Conservation (phyloP, 2,329 filamentous ascomycete species). For the Stylonectria norvegica region DNA sequence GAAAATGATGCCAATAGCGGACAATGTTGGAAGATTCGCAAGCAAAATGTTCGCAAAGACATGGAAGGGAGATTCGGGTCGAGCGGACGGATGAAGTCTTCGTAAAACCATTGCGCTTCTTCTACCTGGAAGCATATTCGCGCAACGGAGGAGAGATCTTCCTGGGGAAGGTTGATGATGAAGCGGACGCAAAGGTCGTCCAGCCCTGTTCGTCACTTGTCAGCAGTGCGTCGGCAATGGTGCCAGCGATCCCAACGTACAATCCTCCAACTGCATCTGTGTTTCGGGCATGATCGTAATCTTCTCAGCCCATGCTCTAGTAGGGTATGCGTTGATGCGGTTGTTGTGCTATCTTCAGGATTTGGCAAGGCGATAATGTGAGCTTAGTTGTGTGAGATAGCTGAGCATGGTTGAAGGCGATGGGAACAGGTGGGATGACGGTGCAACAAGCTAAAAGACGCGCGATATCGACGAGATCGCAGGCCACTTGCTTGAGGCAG, state of each 20-base stretch:
- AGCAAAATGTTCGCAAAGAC: constrained; percentile 78
- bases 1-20: constrained; percentile 82
- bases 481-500: constrained; percentile 11
- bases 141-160: constrained; percentile 84
- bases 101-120: constrained; percentile 99
- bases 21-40: constrained; percentile 91
- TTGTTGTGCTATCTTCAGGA: constrained; percentile 26
- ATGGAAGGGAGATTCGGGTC: constrained; percentile 83
- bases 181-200: constrained; percentile 98
- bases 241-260: constrained; percentile 45
- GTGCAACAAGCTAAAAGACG: constrained; percentile 28
- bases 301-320: constrained; percentile 29
- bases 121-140: constrained; percentile 98
- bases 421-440: constrained; percentile 23
- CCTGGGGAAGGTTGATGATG: constrained; percentile 91
- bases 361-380: constrained; percentile 30
- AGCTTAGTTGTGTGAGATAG: constrained; percentile 28
- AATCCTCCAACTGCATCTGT: constrained; percentile 88
- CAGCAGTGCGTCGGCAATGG: constrained; percentile 17
- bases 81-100: constrained; percentile 93
- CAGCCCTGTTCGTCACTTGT: constrained; percentile 60
- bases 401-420: constrained; percentile 32
- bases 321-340: constrained; percentile 2
- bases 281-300: constrained; percentile 64
- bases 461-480: constrained; percentile 21